Base-by-base conservation (phyloP, 371 early-diverging fungal genomes). In the Syncephalastrum monosporum region DNA sequence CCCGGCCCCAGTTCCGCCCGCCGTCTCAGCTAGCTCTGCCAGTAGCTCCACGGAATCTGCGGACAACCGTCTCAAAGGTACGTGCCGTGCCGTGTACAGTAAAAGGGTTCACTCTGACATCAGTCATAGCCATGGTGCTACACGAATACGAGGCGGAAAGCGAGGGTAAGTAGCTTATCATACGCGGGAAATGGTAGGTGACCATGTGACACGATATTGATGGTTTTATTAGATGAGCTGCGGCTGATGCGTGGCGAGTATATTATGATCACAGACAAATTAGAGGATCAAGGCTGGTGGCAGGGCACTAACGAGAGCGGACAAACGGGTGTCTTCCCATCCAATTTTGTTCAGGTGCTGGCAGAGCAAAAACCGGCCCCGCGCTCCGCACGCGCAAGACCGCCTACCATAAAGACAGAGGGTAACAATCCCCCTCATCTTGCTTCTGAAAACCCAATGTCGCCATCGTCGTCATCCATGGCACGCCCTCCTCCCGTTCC, bases 281-380 rank as follows among this genome's bases (percentile, higher is more conserved):
- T 69, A 41, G 82, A 71, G 3, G 78, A 83, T 53, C 75, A 77
- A 50, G 84, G 82, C 10, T 86, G 86, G 86, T 84, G 82, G 83
- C 67, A 63, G 47, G 86, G 86, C 17, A 70, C 63, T 27, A 81
- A 78, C 52, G 84, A 86, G 50, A 63, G 68, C 12, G 82, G 82
- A 14, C 55, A 66, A 5, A 59, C 59, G 15, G 86, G 86, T 16
- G 60, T 82, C 23, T 86, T 86, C 49, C 86, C 86, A 14, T 70
- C 82, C 33, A 81, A 81, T 50, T 86, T 80, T 72, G 82, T 84
- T 10, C 71, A 81, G 59, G 68, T 80, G 44, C 53, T 86, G 29
- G 75, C 73, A 48, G 68, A 72, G 41, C 71, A 82, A 23, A 60
- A 56, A 5, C 58, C 60, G 5, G 73, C 72, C 7, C 75, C 76